A percentile compares a stretch with the other conserved stretches of the same genome.
Evolutionary conservation across 116 monocot species (phyloP).

Genomic region (Trichopus zeylanicus): DNA sequence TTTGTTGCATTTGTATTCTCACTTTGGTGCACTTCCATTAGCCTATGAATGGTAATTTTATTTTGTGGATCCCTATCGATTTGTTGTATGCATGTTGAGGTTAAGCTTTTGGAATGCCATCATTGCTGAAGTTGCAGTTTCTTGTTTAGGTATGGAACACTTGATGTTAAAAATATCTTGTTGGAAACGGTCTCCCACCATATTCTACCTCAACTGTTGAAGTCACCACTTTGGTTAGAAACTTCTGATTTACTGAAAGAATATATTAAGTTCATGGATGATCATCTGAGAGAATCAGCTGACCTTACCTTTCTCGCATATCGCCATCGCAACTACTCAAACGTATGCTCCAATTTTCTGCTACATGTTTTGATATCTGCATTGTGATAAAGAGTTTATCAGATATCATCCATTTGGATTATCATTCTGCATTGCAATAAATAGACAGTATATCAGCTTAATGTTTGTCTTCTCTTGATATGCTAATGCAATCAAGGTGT

Average conservation of each 20-base stretch:
- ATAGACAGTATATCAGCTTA: too few species aligned
- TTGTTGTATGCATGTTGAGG: too few species aligned
- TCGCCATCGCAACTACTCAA: constrained; percentile 87
- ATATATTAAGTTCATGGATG: constrained; percentile 97
- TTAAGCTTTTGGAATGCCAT: not conserved
- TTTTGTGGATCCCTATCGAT: not conserved
- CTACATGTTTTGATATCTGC: not conserved
- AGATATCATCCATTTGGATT: too few species aligned
- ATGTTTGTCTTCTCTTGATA: too few species aligned
- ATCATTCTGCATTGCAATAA: too few species aligned
- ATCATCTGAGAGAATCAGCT: constrained; percentile 83
- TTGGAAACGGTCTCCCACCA: constrained; percentile 84
- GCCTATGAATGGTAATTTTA: constrained; percentile 74
- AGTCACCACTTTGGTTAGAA: constrained; percentile 52
- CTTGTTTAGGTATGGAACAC: constrained; percentile 60
- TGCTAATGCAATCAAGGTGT: too few species aligned
- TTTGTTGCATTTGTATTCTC: constrained; percentile 80
- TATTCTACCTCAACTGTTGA: constrained; percentile 75
- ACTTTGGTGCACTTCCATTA: constrained; percentile 52
- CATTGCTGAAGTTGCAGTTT: not conserved
- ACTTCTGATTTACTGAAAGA: constrained; percentile 59
- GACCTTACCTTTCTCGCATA: constrained; percentile 94
- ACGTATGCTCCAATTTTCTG: constrained; percentile 29
- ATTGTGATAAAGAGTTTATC: too few species aligned
- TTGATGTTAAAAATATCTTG: constrained; percentile 93